Evolutionary conservation across 176 grass and related monocot species (phyloP).

Genomic region (Zoysia japonica): DNA sequence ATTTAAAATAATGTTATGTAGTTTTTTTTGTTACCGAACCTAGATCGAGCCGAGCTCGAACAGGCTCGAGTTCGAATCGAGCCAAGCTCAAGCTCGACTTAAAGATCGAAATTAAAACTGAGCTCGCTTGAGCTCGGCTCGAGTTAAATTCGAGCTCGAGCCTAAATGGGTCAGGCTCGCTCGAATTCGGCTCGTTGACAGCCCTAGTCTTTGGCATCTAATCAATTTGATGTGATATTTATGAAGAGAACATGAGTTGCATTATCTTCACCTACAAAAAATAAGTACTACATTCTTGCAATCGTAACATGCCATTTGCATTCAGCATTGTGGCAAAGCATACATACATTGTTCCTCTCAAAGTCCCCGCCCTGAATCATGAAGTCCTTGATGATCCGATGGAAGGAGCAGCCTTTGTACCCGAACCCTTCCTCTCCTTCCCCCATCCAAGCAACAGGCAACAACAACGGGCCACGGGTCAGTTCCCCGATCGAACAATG

Average conservation of each 20-base stretch:
- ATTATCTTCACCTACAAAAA: not conserved
- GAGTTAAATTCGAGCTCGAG: no score
- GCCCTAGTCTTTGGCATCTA: not conserved
- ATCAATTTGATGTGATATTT: not conserved
- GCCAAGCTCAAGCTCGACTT: no score
- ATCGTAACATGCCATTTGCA: not conserved
- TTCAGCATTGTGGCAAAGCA: not conserved
- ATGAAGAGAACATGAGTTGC: not conserved
- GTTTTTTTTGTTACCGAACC: no score
- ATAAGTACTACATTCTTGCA: not conserved
- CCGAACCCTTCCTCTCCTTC: slow-evolving; percentile 69
- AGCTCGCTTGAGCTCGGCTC: no score
- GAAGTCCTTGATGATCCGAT: slow-evolving; percentile 83
- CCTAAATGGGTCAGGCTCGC: no score
- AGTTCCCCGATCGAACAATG: not conserved
- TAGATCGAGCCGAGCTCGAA: no score
- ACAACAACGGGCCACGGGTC: no score
- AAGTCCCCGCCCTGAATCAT: slow-evolving; percentile 88
- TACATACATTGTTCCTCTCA: slow-evolving; percentile 58
- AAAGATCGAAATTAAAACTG: no score
- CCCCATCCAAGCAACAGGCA: not conserved
- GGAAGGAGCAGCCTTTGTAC: slow-evolving; percentile 76
- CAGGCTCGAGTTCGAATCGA: no score
- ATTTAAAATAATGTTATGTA: no score
- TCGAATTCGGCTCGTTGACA: no score